Conservation (phyloP, 164 flowering plant species). For the Protea cynaroides region DNA sequence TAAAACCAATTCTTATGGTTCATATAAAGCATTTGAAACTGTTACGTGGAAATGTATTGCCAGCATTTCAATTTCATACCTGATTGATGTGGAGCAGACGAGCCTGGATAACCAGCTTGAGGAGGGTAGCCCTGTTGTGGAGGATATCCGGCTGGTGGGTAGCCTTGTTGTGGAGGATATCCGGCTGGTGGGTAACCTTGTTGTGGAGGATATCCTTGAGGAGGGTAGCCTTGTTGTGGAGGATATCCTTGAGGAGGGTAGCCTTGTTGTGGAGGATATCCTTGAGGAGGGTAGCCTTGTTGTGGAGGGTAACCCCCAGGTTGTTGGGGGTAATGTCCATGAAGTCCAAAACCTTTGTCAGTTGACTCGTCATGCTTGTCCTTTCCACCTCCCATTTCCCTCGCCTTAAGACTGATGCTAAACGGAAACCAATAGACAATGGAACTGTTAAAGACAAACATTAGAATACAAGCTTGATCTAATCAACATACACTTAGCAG, state of each 20-base stretch:
- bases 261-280: conserved; percentile 29
- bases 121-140: conserved; percentile 32
- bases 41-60: too few species aligned
- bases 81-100: too few species aligned
- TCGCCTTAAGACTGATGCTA: not conserved
- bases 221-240: conserved; percentile 28
- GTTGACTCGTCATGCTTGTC: conserved; percentile 29
- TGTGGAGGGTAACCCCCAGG: conserved; percentile 34
- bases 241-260: conserved; percentile 40
- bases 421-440: not conserved
- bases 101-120: conserved; percentile 27
- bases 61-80: too few species aligned
- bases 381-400: conserved; percentile 52
- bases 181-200: conserved; percentile 37
- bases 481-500: not conserved
- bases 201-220: conserved; percentile 20
- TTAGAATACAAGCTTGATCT: not conserved
- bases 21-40: too few species aligned
- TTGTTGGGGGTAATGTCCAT: conserved; percentile 15
- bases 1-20: too few species aligned
- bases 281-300: conserved; percentile 32
- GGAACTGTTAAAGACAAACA: not conserved
- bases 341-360: conserved; percentile 41
- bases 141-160: conserved; percentile 21
- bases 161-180: conserved; percentile 25